Base-by-base conservation (phyloP, 352 stramenopile species). In the Globisporangium middletonii region DNA sequence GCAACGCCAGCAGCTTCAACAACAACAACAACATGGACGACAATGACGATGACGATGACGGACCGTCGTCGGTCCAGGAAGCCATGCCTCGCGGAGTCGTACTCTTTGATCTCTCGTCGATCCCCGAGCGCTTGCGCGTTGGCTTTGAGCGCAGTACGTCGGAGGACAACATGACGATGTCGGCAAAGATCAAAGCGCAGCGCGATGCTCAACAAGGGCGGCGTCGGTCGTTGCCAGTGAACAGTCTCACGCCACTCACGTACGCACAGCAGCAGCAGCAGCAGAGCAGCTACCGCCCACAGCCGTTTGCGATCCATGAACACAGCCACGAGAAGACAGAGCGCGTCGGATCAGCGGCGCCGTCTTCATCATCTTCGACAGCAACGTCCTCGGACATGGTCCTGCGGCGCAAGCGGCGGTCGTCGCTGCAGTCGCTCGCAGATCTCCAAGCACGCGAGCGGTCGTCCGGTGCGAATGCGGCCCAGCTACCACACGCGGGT, bases 151-250 rank as follows among this genome's bases (percentile, higher is more conserved):
- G 54, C 27, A 55, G 54, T 11, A 35, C 41, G 33, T 56, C 41
- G 16, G 53, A 57, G 13, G 60, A 53, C 8, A 41, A 42, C 16
- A 53, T 43, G 46, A 35, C 27, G 13, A 26, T 43, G 44, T 13
- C 33, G 12, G 18, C 18, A 13, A 49, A 45, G 30, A 65, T 53
- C 37, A 65, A 47, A 26, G 41, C 23, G 27, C 23, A 41, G 3
- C 4, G 3, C 11, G 12, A 62, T 2, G 13, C 37, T 11, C 33
- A 56, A 2, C 45, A 59, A n/a, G 33, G 23, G 11, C 50, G 41
- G 16, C 72, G 77, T 27, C 73, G 72, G 0, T 87, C 77, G 16
- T 63, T 83, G 43, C 77, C 74, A 2, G 60, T 84, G 43, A 81
- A 76, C 53, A 75, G 50, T 11, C 59, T 84, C 19, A 69, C 60